Evolutionary conservation across 2,329 filamentous ascomycete genomes (phyloP).

Genomic region (Fusarium continuum): DNA sequence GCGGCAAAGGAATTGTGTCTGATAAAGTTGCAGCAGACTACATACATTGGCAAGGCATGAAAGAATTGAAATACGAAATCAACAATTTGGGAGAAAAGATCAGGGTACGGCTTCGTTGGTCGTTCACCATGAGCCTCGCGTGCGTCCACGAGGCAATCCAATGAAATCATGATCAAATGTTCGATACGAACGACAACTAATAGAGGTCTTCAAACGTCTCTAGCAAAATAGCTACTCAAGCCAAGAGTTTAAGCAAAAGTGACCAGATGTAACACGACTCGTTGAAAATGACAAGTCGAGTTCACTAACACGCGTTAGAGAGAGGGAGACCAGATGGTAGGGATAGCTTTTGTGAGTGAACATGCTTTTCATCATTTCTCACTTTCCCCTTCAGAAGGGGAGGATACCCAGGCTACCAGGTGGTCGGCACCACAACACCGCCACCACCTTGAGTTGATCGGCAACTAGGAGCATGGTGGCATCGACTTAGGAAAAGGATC

Average conservation of each 20-base stretch:
- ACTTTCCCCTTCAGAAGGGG: not conserved
- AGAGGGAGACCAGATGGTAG: not conserved
- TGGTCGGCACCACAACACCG: constrained; percentile 20
- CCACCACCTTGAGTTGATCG: constrained; percentile 16
- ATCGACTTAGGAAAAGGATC: not conserved
- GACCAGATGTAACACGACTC: not conserved
- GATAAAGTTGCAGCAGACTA: too few species aligned
- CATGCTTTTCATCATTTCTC: not conserved
- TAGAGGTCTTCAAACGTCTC: not conserved
- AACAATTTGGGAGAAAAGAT: too few species aligned
- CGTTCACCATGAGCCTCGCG: too few species aligned
- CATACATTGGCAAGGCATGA: too few species aligned
- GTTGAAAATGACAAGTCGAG: constrained; percentile 21
- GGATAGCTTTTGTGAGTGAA: not conserved
- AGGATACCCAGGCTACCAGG: constrained; percentile 6
- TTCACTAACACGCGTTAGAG: not conserved
- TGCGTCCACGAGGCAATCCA: not conserved
- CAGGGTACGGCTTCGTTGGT: too few species aligned
- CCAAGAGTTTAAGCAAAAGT: not conserved
- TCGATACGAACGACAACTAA: not conserved
- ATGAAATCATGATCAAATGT: not conserved
- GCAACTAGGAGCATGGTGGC: constrained; percentile 1
- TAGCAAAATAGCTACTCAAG: not conserved
- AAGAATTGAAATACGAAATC: too few species aligned
- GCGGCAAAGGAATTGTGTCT: too few species aligned